Base-by-base conservation (phyloP, 768 basidiomycete genomes). In the Porphyrellus cyaneotinctus region DNA sequence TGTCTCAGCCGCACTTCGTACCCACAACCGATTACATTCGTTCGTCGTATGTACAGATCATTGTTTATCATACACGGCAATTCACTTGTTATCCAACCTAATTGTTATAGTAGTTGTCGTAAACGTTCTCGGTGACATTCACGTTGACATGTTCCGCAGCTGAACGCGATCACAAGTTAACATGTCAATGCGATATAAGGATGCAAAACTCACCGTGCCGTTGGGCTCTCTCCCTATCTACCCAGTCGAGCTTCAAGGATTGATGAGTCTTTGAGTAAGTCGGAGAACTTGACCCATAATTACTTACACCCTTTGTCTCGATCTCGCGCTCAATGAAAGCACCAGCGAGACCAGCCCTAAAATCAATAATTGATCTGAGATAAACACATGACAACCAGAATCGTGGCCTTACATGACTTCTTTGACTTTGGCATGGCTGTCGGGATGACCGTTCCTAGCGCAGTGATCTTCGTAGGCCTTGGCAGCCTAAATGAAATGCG, bases 371-470 rank as follows among this genome's bases (percentile, higher is more conserved):
- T 15, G 3, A n/a, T 28, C 9, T 28, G 12, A 28, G n/a, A 28
- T n/a, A 15, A 15, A n/a, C 17, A 24, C 41, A 26, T 28, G 26
- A 26, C 15, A 42, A 15, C 15, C 32, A 42, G n/a, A 18, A 28
- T 4, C n/a, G 4, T 7, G n/a, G 20, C n/a, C 64, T 50, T 26
- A 62, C 64, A 58, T 0, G 17, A 67, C 0, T 18, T 63, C 56
- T 43, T 68, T 59, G 38, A 66, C 65, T 48, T 39, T 7, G 30
- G 63, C 64, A 14, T 68, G 64, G 7, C 1, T 35, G 13, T 49
- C 49, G 28, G 64, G 66, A n/a, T 53, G 17, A 30, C 65, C 66
- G 1, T 63, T 54, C n/a, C 0, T 1, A 1, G 45, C 54, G 1
- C 24, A 0, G 32, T 63, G 64, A 0, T 63, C 1, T 52, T 66